Percentiles rank a stretch among this genome's conserved stretches.
phyloP scores from a whole-genome alignment of 2,329 filamentous ascomycete species.

The Rutstroemia sp. region DNA sequence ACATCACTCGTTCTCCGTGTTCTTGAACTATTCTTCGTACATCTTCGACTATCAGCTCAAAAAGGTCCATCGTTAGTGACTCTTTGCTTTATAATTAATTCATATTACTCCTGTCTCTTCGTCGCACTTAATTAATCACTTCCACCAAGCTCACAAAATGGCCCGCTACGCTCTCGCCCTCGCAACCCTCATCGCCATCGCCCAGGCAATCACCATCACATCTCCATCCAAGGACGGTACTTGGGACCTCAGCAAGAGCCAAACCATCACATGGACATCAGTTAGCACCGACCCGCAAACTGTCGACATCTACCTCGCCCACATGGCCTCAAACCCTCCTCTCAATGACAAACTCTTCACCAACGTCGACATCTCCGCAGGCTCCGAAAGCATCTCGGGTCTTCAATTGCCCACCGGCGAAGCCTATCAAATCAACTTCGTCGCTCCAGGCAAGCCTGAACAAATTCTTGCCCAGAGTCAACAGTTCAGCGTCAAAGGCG shows the following conservation, averaged over 20 bases:
- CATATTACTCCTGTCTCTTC: neutral
- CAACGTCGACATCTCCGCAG: neutral
- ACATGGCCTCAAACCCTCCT: slow-evolving; percentile 4
- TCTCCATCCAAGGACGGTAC: neutral
- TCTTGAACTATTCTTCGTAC: neutral
- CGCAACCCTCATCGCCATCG: slow-evolving; percentile 7
- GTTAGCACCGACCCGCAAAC: slow-evolving; percentile 1
- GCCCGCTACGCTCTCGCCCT: slow-evolving; percentile 7
- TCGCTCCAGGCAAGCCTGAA: slow-evolving; percentile 1
- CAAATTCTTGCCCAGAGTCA: slow-evolving; percentile 8
- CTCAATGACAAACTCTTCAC: slow-evolving; percentile 1
- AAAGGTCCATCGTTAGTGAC: slow-evolving; percentile 4
- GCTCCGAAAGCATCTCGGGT: neutral
- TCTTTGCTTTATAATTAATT: neutral
- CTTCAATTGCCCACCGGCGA: slow-evolving; percentile 8
- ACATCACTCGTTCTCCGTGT: slow-evolving; percentile 1
- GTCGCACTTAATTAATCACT: too few relatives aligned
- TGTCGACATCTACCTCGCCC: slow-evolving; percentile 9
- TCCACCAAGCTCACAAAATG: neutral
- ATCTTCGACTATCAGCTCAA: neutral
- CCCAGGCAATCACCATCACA: slow-evolving; percentile 9
- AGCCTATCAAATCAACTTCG: slow-evolving; percentile 10
- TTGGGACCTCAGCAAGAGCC: slow-evolving; percentile 3
- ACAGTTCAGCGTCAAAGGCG: slow-evolving; percentile 8
- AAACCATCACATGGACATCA: slow-evolving; percentile 8